Evolutionary conservation across 2,329 filamentous ascomycete genomes (phyloP).

Genomic region (Macrophomina tecta): DNA sequence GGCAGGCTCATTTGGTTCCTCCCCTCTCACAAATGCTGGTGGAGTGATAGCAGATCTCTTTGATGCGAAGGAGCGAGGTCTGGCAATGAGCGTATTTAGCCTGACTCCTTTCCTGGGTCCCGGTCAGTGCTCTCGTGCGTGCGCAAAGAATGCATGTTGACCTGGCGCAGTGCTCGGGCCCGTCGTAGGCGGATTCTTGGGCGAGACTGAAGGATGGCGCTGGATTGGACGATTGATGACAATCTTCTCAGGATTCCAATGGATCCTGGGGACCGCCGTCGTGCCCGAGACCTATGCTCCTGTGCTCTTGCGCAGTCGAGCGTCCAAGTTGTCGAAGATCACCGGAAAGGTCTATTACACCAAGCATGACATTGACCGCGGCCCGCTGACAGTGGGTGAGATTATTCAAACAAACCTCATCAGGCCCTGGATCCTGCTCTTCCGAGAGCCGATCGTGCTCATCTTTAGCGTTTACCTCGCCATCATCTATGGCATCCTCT

Average conservation of each 20-base stretch:
- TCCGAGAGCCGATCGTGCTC: constrained; percentile 55
- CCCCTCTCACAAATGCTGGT: constrained; percentile 68
- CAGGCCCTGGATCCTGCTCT: constrained; percentile 56
- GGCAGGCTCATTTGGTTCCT: constrained; percentile 66
- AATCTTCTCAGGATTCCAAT: constrained; percentile 52
- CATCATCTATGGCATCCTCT: constrained; percentile 59
- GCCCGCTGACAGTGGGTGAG: constrained; percentile 50
- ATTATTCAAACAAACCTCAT: constrained; percentile 52
- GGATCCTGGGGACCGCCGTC: constrained; percentile 47
- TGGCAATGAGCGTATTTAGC: constrained; percentile 60
- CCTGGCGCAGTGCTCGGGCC: constrained; percentile 59
- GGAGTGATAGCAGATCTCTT: constrained; percentile 72
- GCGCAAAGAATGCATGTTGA: not conserved
- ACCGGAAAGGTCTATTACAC: constrained; percentile 57
- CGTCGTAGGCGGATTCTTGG: constrained; percentile 70
- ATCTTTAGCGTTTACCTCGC: constrained; percentile 41
- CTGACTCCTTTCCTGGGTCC: constrained; percentile 52
- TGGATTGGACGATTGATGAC: constrained; percentile 70
- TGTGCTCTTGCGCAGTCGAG: constrained; percentile 58
- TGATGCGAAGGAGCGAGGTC: constrained; percentile 60
- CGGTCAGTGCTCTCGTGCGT: not conserved
- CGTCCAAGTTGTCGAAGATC: constrained; percentile 53
- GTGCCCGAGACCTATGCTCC: constrained; percentile 58
- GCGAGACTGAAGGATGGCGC: constrained; percentile 68
- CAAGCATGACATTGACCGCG: constrained; percentile 47